Conservation (phyloP, 352 stramenopile species). For the Globisporangium alternatum region DNA sequence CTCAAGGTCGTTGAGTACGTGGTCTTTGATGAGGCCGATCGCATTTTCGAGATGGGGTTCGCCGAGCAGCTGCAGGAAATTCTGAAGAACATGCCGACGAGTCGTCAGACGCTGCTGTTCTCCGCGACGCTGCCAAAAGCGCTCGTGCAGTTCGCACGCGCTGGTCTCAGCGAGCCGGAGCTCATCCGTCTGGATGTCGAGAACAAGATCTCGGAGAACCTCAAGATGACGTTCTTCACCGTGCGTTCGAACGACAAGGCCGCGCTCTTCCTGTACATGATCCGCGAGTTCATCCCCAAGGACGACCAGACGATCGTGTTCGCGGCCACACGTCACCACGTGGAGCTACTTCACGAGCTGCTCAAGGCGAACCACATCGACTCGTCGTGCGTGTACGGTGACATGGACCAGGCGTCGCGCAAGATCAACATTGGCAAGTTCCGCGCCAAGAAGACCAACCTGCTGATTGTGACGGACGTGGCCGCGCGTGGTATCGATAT, state of each 20-base stretch:
- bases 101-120: constrained; percentile 91
- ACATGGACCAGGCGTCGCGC: constrained; percentile 92
- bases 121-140: constrained; percentile 96
- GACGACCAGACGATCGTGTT: constrained; percentile 98
- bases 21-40: constrained; percentile 99
- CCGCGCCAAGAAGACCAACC: constrained; percentile 83
- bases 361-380: constrained; percentile 82
- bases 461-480: constrained; percentile 95
- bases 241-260: constrained; percentile 94
- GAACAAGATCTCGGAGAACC: constrained; percentile 97
- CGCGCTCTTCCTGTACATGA: constrained; percentile 95
- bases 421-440: constrained; percentile 92
- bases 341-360: constrained; percentile 97
- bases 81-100: constrained; percentile 86
- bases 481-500: constrained; percentile 95
- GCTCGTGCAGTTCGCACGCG: constrained; percentile 98
- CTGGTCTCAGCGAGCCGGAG: constrained; percentile 95
- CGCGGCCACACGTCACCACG: constrained; percentile 96
- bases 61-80: constrained; percentile 96
- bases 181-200: constrained; percentile 98
- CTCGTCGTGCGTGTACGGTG: constrained; percentile 90
- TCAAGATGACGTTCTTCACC: constrained; percentile 97
- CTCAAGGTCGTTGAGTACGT: constrained; percentile 90
- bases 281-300: constrained; percentile 92
- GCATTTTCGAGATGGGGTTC: constrained; percentile 99